phyloP scores from a whole-genome alignment of 2,329 filamentous ascomycete genomes.

The Colletotrichum liaoningense region DNA sequence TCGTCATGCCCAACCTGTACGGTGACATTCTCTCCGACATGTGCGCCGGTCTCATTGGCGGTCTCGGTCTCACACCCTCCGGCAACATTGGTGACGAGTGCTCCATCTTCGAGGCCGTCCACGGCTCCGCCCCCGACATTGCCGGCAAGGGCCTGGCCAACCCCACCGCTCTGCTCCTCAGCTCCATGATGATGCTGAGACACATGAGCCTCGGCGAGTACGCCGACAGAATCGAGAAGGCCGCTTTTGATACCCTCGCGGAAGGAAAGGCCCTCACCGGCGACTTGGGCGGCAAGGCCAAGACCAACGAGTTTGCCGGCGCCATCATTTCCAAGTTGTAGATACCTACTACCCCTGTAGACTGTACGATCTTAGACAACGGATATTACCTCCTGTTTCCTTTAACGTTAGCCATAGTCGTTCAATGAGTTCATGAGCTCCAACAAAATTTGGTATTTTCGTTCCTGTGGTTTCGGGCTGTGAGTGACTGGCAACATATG shows the following conservation, averaged over 20 bases:
- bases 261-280: conserved; percentile 98
- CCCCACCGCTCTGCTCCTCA: conserved; percentile 94
- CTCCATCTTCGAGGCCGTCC: conserved; percentile 99
- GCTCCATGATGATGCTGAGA: conserved; percentile 99
- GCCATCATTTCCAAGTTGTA: conserved; percentile 85
- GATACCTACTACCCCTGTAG: conserved; percentile 41
- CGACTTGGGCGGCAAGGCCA: conserved; percentile 94
- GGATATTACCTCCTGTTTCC: conserved; percentile 24
- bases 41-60: conserved; percentile 98
- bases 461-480: neutral
- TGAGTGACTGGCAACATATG: conserved; percentile 2
- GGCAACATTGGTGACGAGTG: conserved; percentile 99
- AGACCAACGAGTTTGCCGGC: conserved; percentile 92
- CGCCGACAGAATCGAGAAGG: conserved; percentile 89
- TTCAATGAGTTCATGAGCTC: conserved; percentile 36
- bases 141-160: conserved; percentile 96
- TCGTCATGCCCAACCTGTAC: conserved; percentile 98
- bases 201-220: conserved; percentile 94
- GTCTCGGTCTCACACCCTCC: conserved; percentile 95
- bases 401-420: conserved; percentile 34
- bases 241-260: conserved; percentile 93
- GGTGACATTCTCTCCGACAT: conserved; percentile 99
- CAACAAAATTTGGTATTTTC: conserved; percentile 1
- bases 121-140: conserved; percentile 97
- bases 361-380: conserved; percentile 37